Percentiles rank a stretch among this genome's conserved stretches.
Conservation (phyloP, 371 early-diverging fungal species). For the Syncephalastrum racemosum region DNA sequence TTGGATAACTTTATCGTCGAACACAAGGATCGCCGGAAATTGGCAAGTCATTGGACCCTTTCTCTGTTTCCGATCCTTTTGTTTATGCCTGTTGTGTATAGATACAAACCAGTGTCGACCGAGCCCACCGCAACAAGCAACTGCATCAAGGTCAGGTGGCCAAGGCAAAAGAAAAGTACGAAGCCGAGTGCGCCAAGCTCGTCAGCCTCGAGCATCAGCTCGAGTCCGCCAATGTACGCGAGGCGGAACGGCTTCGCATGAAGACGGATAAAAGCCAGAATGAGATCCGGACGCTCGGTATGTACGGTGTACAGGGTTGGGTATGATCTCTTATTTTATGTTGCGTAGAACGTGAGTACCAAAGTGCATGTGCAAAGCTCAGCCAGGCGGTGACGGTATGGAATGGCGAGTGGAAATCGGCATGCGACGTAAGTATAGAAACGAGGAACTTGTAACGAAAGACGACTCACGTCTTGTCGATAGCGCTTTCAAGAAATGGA, state of each 20-base stretch:
- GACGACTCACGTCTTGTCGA: not conserved
- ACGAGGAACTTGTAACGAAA: not conserved
- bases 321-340: not conserved
- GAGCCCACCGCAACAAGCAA: conserved; percentile 56
- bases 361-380: conserved; percentile 59
- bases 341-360: conserved; percentile 67
- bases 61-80: not conserved
- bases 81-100: conserved; percentile 4
- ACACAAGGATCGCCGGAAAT: conserved; percentile 79
- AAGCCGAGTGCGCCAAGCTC: conserved; percentile 57
- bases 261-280: conserved; percentile 36
- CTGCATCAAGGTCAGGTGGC: conserved; percentile 41
- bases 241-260: conserved; percentile 34
- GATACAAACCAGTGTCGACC: conserved; percentile 52
- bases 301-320: not conserved
- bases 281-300: conserved; percentile 40
- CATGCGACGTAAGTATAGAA: conserved; percentile 63
- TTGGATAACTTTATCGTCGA: conserved; percentile 72
- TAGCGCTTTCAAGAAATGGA: conserved; percentile 84
- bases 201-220: conserved; percentile 37
- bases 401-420: conserved; percentile 66
- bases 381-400: conserved; percentile 70
- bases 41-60: conserved; percentile 28
- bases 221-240: conserved; percentile 21
- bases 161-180: conserved; percentile 70